Base-by-base conservation (phyloP, 1,284 basidiomycete genomes). In the Cutaneotrichosporon sp. region DNA sequence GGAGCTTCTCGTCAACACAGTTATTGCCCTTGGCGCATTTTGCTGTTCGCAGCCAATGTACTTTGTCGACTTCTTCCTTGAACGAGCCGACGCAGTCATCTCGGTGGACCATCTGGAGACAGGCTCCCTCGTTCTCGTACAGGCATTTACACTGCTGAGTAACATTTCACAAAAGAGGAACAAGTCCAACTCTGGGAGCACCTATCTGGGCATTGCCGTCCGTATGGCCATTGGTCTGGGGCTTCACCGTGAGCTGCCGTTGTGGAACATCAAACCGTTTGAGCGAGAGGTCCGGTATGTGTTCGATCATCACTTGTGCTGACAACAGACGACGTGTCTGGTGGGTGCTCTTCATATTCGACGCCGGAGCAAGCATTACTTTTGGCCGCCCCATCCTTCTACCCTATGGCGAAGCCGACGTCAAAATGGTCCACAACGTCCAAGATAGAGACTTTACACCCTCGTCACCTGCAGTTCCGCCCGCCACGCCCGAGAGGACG, bases 161-260 rank as follows among this genome's bases (percentile, higher is more conserved):
- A 67, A 67, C 46, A 56, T 60, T 14, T 57, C 60, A 1, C 65
- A 67, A 49, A 62, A 65, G 50, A 53, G 62, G 23, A 65, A 65
- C 55, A 61, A 63, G 52, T 47, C 49, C 20, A 62, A 64, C 17
- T 48, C 59, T 2, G 65, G 65, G 0, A 48, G 50, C 12, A 60
- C 59, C 1, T 65, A 62, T 46, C 58, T 67, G 22, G 62, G 64
- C 14, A 66, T 66, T 13, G 65, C 64, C 0, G 49, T 66, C 18
- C 54, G 65, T n/a, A 63, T 67, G 61, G 64, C 64, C 3, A 63
- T 67, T 26, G 62, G 61, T 14, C 58, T 66, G 8, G 65, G 65
- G 1, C 46, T 67, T 43, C 65, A 67, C 43, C 56, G 59, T 37
- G 65, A 67, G 45, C 53, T 61, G 17, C 58, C 62, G 2, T 21